phyloP scores from a whole-genome alignment of 1,139 yeast genomes.

The Geotrichum citri-aurantii region DNA sequence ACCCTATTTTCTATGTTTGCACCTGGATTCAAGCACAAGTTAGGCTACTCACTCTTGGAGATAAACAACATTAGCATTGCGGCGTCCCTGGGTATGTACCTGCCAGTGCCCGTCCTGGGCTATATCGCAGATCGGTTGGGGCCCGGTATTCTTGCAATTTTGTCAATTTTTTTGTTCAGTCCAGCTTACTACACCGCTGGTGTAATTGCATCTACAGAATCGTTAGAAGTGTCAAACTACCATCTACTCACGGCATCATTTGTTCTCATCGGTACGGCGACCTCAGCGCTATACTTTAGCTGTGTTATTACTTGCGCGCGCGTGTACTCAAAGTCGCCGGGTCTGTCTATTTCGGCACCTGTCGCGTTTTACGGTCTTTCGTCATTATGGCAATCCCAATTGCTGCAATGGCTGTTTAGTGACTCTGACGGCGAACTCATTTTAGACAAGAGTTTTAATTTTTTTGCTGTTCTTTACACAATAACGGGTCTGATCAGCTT shows the following conservation, averaged over 20 bases:
- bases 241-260: constrained; percentile 32
- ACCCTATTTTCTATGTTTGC: constrained; percentile 75
- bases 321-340: constrained; percentile 65
- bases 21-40: constrained; percentile 53
- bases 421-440: constrained; percentile 37
- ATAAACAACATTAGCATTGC: constrained; percentile 73
- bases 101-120: constrained; percentile 79
- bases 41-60: constrained; percentile 61
- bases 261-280: constrained; percentile 69
- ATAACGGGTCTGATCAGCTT: constrained; percentile 26
- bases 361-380: constrained; percentile 83
- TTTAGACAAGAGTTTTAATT: constrained; percentile 50
- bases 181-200: constrained; percentile 65
- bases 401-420: constrained; percentile 37
- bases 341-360: constrained; percentile 81
- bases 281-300: constrained; percentile 73
- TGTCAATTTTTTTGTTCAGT: constrained; percentile 59
- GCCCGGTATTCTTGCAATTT: constrained; percentile 62
- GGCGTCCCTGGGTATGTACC: constrained; percentile 76
- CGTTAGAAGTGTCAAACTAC: constrained; percentile 10
- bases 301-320: constrained; percentile 79
- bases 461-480: constrained; percentile 46
- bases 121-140: constrained; percentile 81
- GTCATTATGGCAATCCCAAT: constrained; percentile 48
- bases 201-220: constrained; percentile 18